phyloP scores from a whole-genome alignment of 805 yeast genomes.

The Komagataella pseudopastoris region DNA sequence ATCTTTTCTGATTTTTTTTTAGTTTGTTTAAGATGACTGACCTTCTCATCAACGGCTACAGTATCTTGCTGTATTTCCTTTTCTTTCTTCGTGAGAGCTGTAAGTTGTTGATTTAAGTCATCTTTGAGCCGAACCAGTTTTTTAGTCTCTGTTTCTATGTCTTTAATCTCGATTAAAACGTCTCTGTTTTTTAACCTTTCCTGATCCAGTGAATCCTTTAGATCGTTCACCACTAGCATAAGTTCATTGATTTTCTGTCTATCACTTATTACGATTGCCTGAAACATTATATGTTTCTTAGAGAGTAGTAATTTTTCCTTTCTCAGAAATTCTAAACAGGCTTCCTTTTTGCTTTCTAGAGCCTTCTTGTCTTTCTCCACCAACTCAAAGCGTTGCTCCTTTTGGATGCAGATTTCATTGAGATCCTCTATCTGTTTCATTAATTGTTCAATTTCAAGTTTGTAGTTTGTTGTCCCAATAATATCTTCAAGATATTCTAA shows the following conservation, averaged over 20 bases:
- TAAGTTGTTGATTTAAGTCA: conserved; percentile 27
- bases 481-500: conserved; percentile 93
- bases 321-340: conserved; percentile 51
- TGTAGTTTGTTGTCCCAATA: conserved; percentile 85
- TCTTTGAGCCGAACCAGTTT: conserved; percentile 25
- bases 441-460: conserved; percentile 57
- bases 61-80: conserved; percentile 38
- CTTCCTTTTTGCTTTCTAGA: conserved; percentile 47
- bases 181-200: not conserved
- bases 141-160: conserved; percentile 23
- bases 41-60: conserved; percentile 65
- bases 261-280: not conserved
- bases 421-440: conserved; percentile 50
- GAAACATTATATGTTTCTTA: conserved; percentile 15
- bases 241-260: not conserved
- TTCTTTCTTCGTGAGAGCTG: conserved; percentile 21
- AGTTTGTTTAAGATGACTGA: conserved; percentile 49
- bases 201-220: not conserved
- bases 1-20: conserved; percentile 45
- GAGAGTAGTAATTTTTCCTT: conserved; percentile 48
- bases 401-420: conserved; percentile 71
- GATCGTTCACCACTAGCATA: not conserved
- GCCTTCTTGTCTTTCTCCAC: conserved; percentile 63
- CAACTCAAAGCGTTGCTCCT: conserved; percentile 64
- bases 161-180: conserved; percentile 15